Conservation (phyloP, 441 rosid species). For the Lepidium campestre region DNA sequence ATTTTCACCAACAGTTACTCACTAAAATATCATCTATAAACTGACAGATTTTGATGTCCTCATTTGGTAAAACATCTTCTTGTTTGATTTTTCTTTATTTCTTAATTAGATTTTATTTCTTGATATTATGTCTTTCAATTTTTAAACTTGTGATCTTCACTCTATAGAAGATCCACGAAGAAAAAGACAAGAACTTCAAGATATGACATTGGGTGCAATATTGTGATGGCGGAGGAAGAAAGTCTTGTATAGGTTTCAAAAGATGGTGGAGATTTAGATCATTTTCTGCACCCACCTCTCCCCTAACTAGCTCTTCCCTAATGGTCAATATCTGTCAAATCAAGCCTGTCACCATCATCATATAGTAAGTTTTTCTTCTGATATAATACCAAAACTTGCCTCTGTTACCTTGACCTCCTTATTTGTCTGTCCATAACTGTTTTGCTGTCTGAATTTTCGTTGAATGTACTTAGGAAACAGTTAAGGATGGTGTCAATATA, state of each 20-base stretch:
- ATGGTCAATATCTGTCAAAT: constrained; percentile 12
- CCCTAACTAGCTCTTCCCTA: constrained; percentile 22
- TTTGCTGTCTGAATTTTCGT: constrained; percentile 5
- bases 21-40: constrained; percentile 3
- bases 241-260: constrained; percentile 27
- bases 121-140: constrained; percentile 7
- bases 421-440: constrained; percentile 13
- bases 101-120: constrained; percentile 13
- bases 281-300: constrained; percentile 30
- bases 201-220: constrained; percentile 17
- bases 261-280: constrained; percentile 31
- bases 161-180: constrained; percentile 23
- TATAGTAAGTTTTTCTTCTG: constrained; percentile 14
- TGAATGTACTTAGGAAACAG: neutral
- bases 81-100: constrained; percentile 8
- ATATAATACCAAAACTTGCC: constrained; percentile 11
- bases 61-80: constrained; percentile 13
- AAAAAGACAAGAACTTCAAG: constrained; percentile 27
- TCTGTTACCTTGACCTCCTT: constrained; percentile 11
- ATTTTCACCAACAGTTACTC: constrained; percentile 14
- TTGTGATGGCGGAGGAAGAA: constrained; percentile 11
- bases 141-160: constrained; percentile 15
- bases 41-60: constrained; percentile 17
- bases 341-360: constrained; percentile 17
- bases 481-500: neutral